Percentiles rank a stretch among this genome's conserved stretches.
Evolutionary conservation across 805 yeast genomes (phyloP).

Genomic region (Hanseniaspora occidentalis): DNA sequence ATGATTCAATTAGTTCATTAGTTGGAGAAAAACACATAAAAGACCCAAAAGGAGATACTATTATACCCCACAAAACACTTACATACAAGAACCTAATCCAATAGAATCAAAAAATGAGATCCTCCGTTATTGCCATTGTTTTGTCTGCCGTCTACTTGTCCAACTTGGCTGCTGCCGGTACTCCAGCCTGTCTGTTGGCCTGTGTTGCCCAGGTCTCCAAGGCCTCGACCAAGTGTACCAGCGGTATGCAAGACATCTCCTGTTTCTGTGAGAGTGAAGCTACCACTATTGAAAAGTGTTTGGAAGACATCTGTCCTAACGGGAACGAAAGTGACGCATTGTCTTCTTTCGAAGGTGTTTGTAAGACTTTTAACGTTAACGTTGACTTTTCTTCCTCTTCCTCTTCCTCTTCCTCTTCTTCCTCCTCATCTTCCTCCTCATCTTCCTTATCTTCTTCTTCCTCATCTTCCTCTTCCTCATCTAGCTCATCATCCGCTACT

Average conservation of each 20-base stretch:
- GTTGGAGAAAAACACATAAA: too few relatives aligned
- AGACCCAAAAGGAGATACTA: too few relatives aligned
- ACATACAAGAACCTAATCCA: too few relatives aligned
- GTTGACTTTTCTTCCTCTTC: conserved; percentile 22
- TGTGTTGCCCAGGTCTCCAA: conserved; percentile 66
- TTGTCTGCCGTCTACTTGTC: neutral
- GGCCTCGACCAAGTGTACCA: conserved; percentile 37
- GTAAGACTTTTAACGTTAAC: conserved; percentile 30
- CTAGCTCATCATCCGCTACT: conserved; percentile 19
- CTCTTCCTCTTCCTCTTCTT: conserved; percentile 22
- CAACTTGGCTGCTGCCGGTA: conserved; percentile 43
- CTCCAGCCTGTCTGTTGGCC: conserved; percentile 87
- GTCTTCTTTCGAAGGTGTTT: conserved; percentile 40
- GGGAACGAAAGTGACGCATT: conserved; percentile 47
- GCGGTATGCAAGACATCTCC: conserved; percentile 42
- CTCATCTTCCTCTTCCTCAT: conserved; percentile 17
- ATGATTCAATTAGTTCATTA: too few relatives aligned
- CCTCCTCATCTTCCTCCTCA: conserved; percentile 24
- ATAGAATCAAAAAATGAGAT: neutral
- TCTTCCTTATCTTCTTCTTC: conserved; percentile 22
- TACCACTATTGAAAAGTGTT: conserved; percentile 44
- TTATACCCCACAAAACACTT: too few relatives aligned
- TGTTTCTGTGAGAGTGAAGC: conserved; percentile 58
- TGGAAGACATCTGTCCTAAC: conserved; percentile 56
- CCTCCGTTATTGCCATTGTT: neutral